phyloP scores from a whole-genome alignment of 352 stramenopile species.

The Pythium volutum region DNA sequence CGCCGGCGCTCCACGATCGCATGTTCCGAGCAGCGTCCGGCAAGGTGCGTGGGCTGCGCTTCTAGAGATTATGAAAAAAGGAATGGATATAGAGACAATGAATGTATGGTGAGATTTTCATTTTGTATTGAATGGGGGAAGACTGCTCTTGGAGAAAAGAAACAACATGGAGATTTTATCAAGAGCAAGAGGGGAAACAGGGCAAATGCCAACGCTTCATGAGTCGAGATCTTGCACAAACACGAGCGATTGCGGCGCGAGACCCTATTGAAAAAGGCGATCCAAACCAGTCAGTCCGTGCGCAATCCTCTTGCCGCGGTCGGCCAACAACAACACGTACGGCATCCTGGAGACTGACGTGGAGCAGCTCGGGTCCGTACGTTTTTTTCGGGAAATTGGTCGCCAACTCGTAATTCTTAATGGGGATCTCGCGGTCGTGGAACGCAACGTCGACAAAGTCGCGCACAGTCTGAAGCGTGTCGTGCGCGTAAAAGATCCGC shows the following conservation, averaged over 20 bases:
- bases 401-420: conserved; percentile 78
- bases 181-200: neutral
- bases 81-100: neutral
- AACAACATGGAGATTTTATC: neutral
- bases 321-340: conserved; percentile 39
- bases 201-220: too few relatives aligned
- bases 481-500: conserved; percentile 76
- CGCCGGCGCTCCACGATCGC: conserved; percentile 74
- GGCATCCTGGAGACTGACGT: conserved; percentile 66
- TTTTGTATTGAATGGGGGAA: neutral
- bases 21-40: conserved; percentile 82
- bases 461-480: conserved; percentile 72
- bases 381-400: conserved; percentile 84
- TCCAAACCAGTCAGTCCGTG: neutral
- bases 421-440: conserved; percentile 69
- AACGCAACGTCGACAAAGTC: conserved; percentile 84
- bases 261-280: conserved; percentile 37
- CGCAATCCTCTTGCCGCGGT: neutral
- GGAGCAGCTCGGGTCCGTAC: conserved; percentile 55
- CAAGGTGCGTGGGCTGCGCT: conserved; percentile 50
- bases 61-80: conserved; percentile 24
- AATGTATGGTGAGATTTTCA: neutral
- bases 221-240: conserved; percentile 85
- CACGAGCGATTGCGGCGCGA: conserved; percentile 71
- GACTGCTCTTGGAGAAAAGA: neutral